Conservation (phyloP, 805 yeast species). For the Barnettozyma salicaria region DNA sequence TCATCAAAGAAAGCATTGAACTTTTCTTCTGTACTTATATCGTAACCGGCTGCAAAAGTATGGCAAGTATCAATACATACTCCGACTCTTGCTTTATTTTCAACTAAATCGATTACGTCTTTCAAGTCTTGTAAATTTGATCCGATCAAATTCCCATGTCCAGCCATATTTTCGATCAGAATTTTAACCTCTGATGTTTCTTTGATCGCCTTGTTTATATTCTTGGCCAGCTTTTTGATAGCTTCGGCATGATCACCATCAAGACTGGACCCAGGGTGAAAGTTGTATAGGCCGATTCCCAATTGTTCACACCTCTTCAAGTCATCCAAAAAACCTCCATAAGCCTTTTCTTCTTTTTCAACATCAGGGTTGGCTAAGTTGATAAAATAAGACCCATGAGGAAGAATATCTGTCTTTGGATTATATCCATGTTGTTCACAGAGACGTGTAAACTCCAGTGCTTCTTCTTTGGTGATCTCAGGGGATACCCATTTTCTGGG, state of each 20-base stretch:
- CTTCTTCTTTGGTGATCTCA: constrained; percentile 60
- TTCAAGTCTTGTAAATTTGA: constrained; percentile 69
- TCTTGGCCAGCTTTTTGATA: constrained; percentile 61
- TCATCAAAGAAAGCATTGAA: constrained; percentile 67
- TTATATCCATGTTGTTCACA: constrained; percentile 63
- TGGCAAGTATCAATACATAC: constrained; percentile 97
- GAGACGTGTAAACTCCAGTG: constrained; percentile 52
- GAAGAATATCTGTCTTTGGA: constrained; percentile 73
- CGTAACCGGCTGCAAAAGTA: constrained; percentile 94
- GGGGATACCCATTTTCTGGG: constrained; percentile 93
- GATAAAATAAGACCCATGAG: constrained; percentile 93
- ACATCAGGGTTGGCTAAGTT: constrained; percentile 87
- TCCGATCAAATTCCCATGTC: constrained; percentile 89
- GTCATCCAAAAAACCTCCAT: constrained; percentile 78
- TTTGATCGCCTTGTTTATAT: constrained; percentile 70
- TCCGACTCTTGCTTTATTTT: constrained; percentile 81
- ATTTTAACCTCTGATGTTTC: constrained; percentile 77
- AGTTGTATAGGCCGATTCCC: constrained; percentile 79
- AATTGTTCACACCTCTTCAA: constrained; percentile 79
- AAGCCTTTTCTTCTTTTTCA: constrained; percentile 72
- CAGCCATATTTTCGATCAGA: constrained; percentile 96
- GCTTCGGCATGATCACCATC: constrained; percentile 65
- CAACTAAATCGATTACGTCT: constrained; percentile 70
- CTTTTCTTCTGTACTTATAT: constrained; percentile 52
- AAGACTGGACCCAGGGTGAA: constrained; percentile 89